Evolutionary conservation across 2,329 filamentous ascomycete species (phyloP).

Genomic region (Ophiostoma quercus): DNA sequence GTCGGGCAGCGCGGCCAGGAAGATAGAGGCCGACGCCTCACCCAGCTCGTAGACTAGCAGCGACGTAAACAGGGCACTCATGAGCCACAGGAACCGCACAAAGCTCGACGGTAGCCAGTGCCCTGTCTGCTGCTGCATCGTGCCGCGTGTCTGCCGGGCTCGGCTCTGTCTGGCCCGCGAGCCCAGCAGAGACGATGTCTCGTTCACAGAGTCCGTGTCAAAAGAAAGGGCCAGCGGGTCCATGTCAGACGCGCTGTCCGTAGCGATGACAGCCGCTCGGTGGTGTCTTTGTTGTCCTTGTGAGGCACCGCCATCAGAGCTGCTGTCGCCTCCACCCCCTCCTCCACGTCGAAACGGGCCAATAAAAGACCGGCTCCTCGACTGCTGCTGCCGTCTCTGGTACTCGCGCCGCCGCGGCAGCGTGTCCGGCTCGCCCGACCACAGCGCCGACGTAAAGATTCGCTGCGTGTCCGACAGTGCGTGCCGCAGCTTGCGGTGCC

Average conservation of each 20-base stretch:
- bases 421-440: slow-evolving; percentile 54
- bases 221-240: slow-evolving; percentile 14
- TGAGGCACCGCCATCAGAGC: background rate
- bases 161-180: background rate
- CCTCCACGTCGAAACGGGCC: background rate
- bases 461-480: slow-evolving; percentile 61
- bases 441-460: slow-evolving; percentile 62
- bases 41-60: slow-evolving; percentile 62
- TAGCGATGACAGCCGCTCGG: background rate
- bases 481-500: slow-evolving; percentile 56
- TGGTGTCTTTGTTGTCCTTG: background rate
- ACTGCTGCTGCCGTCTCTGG: slow-evolving; percentile 14
- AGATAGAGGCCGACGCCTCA: slow-evolving; percentile 65
- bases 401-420: slow-evolving; percentile 33
- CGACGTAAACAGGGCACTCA: slow-evolving; percentile 56
- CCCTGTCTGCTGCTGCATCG: background rate
- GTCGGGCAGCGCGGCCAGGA: slow-evolving; percentile 56
- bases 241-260: background rate
- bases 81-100: slow-evolving; percentile 65
- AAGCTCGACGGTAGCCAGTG: slow-evolving; percentile 61
- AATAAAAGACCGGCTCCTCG: background rate
- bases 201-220: background rate
- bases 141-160: slow-evolving; percentile 31
- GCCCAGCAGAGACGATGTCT: slow-evolving; percentile 31
- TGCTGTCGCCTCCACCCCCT: background rate